Conservation (phyloP, 768 basidiomycete species). For the Glaciozyma martinii region DNA sequence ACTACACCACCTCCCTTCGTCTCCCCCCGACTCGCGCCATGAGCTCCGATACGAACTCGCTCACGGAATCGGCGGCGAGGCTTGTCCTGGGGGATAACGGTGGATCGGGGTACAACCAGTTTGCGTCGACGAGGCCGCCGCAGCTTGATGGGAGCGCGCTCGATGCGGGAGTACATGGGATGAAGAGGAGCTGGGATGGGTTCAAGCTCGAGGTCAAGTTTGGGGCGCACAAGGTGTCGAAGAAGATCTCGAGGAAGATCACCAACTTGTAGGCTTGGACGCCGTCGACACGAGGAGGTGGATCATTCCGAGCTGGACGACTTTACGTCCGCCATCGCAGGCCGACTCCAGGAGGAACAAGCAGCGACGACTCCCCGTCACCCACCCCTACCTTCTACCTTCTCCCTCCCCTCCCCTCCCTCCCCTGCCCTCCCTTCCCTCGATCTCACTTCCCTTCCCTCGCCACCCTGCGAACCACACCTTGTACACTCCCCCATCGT, state of each 20-base stretch:
- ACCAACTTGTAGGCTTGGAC: not conserved
- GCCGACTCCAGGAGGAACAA: no score
- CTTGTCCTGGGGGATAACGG: constrained; percentile 7
- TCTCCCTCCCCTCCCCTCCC: not conserved
- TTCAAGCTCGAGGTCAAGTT: constrained; percentile 23
- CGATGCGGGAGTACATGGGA: constrained; percentile 28
- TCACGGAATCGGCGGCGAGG: constrained; percentile 16
- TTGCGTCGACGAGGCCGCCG: constrained; percentile 13
- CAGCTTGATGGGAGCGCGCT: constrained; percentile 17
- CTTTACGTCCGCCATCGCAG: no score
- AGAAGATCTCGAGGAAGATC: not conserved
- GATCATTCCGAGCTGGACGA: not conserved
- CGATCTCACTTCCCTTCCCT: not conserved
- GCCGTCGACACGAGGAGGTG: no score
- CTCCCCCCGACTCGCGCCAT: not conserved
- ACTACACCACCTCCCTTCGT: not conserved
- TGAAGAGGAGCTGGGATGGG: constrained; percentile 27
- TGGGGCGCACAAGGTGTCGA: not conserved
- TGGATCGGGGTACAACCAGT: constrained; percentile 27
- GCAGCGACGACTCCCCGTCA: no score
- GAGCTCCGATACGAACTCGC: constrained; percentile 7
- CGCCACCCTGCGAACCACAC: not conserved
- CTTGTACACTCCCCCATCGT: not conserved
- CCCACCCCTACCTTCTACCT: not conserved
- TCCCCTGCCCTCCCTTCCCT: not conserved